These are phyloP conservation scores for Graphilbum fragrans DNA, from an alignment of 2,329 filamentous ascomycete species.

Conservation along the genomic window DNA sequence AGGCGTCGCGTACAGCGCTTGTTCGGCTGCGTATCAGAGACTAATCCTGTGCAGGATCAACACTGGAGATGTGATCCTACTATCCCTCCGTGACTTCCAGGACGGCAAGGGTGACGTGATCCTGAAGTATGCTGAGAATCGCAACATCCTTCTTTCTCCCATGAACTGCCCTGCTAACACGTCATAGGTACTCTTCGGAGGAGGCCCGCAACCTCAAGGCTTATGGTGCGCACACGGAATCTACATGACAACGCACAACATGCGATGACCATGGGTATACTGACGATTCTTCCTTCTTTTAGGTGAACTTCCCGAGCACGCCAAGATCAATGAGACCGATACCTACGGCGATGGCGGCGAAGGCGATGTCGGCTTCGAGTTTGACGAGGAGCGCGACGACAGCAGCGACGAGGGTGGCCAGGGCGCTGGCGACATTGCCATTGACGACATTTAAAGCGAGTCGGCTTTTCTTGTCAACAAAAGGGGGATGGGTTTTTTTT, in stretches of 20 bases:
- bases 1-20: slow-evolving; percentile 21
- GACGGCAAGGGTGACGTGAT: slow-evolving; percentile 88
- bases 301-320: slow-evolving; percentile 89
- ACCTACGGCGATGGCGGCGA: slow-evolving; percentile 85
- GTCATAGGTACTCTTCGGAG: slow-evolving; percentile 57
- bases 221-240: slow-evolving; percentile 33
- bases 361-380: slow-evolving; percentile 96
- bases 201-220: slow-evolving; percentile 92
- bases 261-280: no score
- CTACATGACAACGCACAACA: no score
- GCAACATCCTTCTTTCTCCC: no score
- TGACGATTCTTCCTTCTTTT: background rate
- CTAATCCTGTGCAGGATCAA: slow-evolving; percentile 28
- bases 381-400: slow-evolving; percentile 80
- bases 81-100: slow-evolving; percentile 72
- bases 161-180: no score
- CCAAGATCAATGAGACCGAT: slow-evolving; percentile 99
- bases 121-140: slow-evolving; percentile 52
- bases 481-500: background rate
- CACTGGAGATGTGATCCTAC: slow-evolving; percentile 87
- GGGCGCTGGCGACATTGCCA: slow-evolving; percentile 55
- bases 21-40: no score
- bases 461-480: background rate
- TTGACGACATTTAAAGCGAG: slow-evolving; percentile 75
- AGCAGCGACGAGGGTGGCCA: slow-evolving; percentile 30